These are phyloP conservation scores for Dendrobium officinale DNA, from an alignment of 106 monocot species.

Conservation along the genomic window DNA sequence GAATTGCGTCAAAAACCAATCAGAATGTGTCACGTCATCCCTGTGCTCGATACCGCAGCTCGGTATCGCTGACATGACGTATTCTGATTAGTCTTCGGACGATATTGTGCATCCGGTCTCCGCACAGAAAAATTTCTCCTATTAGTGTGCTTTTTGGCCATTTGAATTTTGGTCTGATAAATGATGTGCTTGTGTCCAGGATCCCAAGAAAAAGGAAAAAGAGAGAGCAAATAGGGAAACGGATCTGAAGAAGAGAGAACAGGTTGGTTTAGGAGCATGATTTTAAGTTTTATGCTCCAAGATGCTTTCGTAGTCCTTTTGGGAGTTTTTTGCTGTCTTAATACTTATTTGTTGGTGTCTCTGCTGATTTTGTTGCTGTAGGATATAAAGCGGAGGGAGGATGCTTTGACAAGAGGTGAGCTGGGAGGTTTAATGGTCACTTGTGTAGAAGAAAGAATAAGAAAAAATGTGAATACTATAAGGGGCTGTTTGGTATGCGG, in stretches of 20 bases:
- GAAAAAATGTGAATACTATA: neutral
- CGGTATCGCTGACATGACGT: no score
- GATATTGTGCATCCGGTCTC: no score
- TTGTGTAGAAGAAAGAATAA: neutral
- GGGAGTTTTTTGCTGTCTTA: no score
- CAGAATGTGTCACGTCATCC: no score
- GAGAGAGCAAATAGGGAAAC: conserved; percentile 61
- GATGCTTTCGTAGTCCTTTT: neutral
- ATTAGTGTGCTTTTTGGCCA: neutral
- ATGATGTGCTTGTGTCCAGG: conserved; percentile 17
- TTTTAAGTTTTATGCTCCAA: neutral
- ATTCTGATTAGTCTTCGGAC: no score
- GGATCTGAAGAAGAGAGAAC: conserved; percentile 54
- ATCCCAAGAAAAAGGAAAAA: conserved; percentile 43
- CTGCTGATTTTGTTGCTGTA: conserved; percentile 6
- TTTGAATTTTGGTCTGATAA: neutral
- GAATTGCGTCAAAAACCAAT: no score
- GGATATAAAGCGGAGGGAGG: conserved; percentile 44
- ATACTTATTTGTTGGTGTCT: neutral
- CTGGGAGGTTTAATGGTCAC: neutral
- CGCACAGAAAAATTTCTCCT: no score
- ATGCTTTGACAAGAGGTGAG: conserved; percentile 31
- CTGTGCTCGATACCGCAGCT: no score
- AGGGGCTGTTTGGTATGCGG: no score
- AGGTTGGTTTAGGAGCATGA: conserved; percentile 19